These are phyloP conservation scores for Alternaria sp. DNA, from an alignment of 2,329 filamentous ascomycete species.

Conservation along the genomic window DNA sequence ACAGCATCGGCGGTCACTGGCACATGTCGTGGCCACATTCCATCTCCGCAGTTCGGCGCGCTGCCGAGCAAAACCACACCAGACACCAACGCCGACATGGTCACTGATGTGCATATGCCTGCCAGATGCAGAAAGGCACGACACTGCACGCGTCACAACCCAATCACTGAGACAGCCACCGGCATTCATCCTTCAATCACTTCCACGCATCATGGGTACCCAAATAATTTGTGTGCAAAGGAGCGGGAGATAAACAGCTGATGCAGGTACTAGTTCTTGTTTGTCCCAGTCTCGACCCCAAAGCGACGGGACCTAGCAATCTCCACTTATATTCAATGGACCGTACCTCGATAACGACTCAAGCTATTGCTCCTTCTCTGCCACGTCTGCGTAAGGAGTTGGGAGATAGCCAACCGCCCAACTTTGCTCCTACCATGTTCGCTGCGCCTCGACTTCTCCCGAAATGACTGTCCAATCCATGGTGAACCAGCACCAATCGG, in stretches of 20 bases:
- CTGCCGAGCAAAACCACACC: constrained; percentile 20
- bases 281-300: not conserved
- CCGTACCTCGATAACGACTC: not conserved
- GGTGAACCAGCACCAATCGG: not conserved
- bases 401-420: constrained; percentile 2
- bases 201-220: not conserved
- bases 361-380: not conserved
- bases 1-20: constrained; percentile 11
- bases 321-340: constrained; percentile 1
- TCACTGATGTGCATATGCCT: constrained; percentile 2
- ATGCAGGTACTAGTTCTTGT: constrained; percentile 20
- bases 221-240: constrained; percentile 5
- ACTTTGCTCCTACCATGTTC: not conserved
- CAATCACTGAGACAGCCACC: not conserved
- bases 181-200: not conserved
- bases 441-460: constrained; percentile 1
- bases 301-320: not conserved
- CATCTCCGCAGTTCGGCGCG: constrained; percentile 14
- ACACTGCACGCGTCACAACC: constrained; percentile 18
- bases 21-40: constrained; percentile 9
- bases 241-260: constrained; percentile 1
- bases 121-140: constrained; percentile 1
- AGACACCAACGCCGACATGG: constrained; percentile 15
- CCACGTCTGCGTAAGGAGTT: not conserved
- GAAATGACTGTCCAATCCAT: not conserved